These are phyloP conservation scores for Dothistroma pini DNA, from an alignment of 2,329 filamentous ascomycete genomes.

Conservation along the genomic window DNA sequence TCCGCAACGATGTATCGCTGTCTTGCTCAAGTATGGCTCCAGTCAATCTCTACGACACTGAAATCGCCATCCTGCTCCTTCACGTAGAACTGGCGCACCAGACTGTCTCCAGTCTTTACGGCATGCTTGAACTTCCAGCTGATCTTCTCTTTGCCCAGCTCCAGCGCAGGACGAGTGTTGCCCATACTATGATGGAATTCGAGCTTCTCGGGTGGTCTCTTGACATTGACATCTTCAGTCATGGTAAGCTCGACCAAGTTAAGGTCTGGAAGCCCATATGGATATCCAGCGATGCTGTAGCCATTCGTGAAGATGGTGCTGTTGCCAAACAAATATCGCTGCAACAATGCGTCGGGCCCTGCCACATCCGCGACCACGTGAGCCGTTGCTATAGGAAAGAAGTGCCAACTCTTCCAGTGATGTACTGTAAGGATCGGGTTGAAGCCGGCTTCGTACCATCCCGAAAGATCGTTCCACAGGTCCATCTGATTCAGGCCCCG, in stretches of 20 bases:
- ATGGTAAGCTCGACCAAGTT: constrained; percentile 28
- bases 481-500: constrained; percentile 30
- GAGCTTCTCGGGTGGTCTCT: constrained; percentile 15
- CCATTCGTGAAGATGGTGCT: constrained; percentile 29
- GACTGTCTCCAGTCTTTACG: constrained; percentile 18
- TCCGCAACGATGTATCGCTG: background rate
- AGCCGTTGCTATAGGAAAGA: constrained; percentile 22
- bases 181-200: constrained; percentile 29
- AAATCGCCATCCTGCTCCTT: constrained; percentile 14
- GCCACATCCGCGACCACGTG: constrained; percentile 26
- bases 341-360: constrained; percentile 27
- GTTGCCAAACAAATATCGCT: constrained; percentile 27
- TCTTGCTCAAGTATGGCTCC: constrained; percentile 18
- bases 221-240: constrained; percentile 23
- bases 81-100: constrained; percentile 31
- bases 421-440: constrained; percentile 26
- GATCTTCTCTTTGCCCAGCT: constrained; percentile 26
- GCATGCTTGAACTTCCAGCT: constrained; percentile 27
- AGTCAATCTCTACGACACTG: constrained; percentile 31
- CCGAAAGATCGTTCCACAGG: constrained; percentile 27
- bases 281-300: constrained; percentile 28
- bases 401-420: constrained; percentile 32
- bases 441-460: constrained; percentile 30
- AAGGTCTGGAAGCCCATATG: constrained; percentile 27
- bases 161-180: constrained; percentile 23